phyloP scores from a whole-genome alignment of 805 yeast species.

The Schizosaccharomyces japonicus region DNA sequence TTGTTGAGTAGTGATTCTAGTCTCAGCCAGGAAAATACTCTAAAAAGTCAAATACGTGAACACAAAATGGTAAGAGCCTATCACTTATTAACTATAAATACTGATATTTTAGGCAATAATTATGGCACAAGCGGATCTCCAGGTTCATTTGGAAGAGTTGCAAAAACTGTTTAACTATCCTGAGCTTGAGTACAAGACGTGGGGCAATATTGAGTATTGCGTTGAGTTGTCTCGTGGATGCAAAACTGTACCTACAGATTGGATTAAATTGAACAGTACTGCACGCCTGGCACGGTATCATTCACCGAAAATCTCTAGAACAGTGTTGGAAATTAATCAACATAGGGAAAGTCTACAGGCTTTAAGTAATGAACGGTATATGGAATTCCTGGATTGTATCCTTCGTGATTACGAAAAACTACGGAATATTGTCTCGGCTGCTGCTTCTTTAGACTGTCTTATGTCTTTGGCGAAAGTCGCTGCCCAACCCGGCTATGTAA shows the following conservation, averaged over 20 bases:
- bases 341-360: constrained; percentile 30
- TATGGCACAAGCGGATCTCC: constrained; percentile 24
- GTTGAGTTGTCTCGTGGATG: constrained; percentile 36
- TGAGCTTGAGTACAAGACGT: constrained; percentile 27
- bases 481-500: constrained; percentile 22
- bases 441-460: constrained; percentile 43
- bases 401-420: constrained; percentile 20
- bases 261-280: constrained; percentile 55
- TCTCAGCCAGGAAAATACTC: too few species aligned
- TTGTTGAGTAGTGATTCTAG: too few species aligned
- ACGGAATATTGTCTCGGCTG: constrained; percentile 21
- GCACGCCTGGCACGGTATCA: constrained; percentile 46
- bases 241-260: constrained; percentile 34
- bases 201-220: constrained; percentile 43
- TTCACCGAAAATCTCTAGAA: constrained; percentile 30
- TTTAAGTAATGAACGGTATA: constrained; percentile 26
- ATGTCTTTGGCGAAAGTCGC: constrained; percentile 43
- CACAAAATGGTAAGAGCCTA: constrained; percentile 15
- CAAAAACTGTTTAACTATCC: constrained; percentile 20
- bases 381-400: constrained; percentile 19
- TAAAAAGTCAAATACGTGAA: constrained; percentile 20
- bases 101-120: too few species aligned
- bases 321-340: constrained; percentile 34
- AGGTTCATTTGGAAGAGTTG: constrained; percentile 28
- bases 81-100: too few species aligned